phyloP scores from a whole-genome alignment of 257 asterid species.

The Rauvolfia tetraphylla region DNA sequence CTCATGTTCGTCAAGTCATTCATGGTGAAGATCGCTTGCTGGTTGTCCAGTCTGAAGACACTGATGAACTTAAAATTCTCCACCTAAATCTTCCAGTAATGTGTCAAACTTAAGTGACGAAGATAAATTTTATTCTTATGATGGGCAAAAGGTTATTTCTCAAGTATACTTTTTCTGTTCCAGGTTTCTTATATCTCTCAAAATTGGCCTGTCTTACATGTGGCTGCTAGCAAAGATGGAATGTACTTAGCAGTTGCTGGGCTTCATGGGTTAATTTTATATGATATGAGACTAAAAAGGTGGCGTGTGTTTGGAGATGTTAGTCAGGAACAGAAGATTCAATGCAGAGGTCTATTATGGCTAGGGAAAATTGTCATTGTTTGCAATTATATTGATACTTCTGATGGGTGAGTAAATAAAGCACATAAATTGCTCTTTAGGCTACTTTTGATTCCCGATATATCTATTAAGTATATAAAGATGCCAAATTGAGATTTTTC shows the following conservation, averaged over 20 bases:
- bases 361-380: conserved; percentile 94
- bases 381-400: conserved; percentile 86
- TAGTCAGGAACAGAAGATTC: conserved; percentile 95
- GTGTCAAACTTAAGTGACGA: conserved; percentile 29
- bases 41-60: conserved; percentile 95
- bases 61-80: conserved; percentile 88
- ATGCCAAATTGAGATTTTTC: background rate
- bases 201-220: conserved; percentile 98
- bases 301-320: conserved; percentile 99
- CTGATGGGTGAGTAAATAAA: conserved; percentile 58
- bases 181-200: conserved; percentile 98
- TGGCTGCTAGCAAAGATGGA: conserved; percentile 99
- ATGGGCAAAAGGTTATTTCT: conserved; percentile 28
- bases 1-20: conserved; percentile 90
- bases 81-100: conserved; percentile 98
- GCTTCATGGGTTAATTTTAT: conserved; percentile 89
- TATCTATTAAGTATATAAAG: background rate
- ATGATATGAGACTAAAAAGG: conserved; percentile 79
- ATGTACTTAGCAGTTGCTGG: conserved; percentile 98
- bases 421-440: background rate
- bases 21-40: conserved; percentile 98
- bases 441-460: background rate
- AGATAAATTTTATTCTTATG: conserved; percentile 13
- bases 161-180: conserved; percentile 23
- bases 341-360: conserved; percentile 96